These are phyloP conservation scores for Mycena vitilis DNA, from an alignment of 768 basidiomycete species.

Conservation along the genomic window DNA sequence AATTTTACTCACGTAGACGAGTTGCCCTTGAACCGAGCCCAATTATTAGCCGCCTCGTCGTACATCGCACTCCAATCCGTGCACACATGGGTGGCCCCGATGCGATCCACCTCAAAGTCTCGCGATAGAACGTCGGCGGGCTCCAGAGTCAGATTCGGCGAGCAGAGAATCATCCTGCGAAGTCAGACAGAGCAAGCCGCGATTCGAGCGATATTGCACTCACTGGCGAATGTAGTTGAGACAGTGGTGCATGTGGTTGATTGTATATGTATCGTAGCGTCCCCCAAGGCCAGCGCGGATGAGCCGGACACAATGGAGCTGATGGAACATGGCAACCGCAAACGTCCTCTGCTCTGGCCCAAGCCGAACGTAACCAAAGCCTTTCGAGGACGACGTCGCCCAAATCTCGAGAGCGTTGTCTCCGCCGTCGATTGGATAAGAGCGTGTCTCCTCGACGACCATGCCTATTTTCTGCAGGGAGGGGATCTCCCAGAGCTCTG, in stretches of 20 bases:
- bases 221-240: slow-evolving; percentile 39
- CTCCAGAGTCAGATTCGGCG: slow-evolving; percentile 38
- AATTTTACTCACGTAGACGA: too few species aligned
- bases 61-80: slow-evolving; percentile 42
- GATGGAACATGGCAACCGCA: slow-evolving; percentile 47
- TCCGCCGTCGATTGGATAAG: slow-evolving; percentile 40
- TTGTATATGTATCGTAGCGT: slow-evolving; percentile 19
- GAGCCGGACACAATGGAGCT: slow-evolving; percentile 47
- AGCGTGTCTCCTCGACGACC: slow-evolving; percentile 45
- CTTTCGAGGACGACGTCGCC: slow-evolving; percentile 41
- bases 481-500: slow-evolving; percentile 40
- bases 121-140: slow-evolving; percentile 34
- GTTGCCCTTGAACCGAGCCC: neutral
- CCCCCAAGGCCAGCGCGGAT: slow-evolving; percentile 35
- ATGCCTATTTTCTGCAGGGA: slow-evolving; percentile 35
- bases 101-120: slow-evolving; percentile 32
- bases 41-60: slow-evolving; percentile 36
- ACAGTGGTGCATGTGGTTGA: slow-evolving; percentile 38
- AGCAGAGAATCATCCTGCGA: slow-evolving; percentile 31
- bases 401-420: slow-evolving; percentile 42
- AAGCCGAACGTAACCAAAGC: slow-evolving; percentile 46
- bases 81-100: slow-evolving; percentile 41
- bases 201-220: neutral
- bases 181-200: neutral
- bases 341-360: slow-evolving; percentile 45